A percentile compares a stretch with the other conserved stretches of the same genome.
These are phyloP conservation scores for Pseudogymnoascus sp. DNA, from an alignment of 2,329 filamentous ascomycete species.

Conservation along the genomic window DNA sequence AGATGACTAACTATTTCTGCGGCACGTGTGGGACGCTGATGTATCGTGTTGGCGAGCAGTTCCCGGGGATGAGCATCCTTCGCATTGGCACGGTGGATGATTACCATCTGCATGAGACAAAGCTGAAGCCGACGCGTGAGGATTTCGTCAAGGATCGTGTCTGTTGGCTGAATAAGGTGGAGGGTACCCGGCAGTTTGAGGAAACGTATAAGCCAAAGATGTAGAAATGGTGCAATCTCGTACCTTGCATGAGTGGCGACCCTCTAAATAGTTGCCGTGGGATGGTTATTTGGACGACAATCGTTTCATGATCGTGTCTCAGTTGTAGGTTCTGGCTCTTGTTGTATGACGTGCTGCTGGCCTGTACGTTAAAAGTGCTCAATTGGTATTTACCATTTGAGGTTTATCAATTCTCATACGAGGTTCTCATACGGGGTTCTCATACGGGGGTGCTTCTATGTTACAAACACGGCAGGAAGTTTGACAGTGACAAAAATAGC, in stretches of 20 bases:
- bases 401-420: background rate
- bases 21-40: conserved; percentile 51
- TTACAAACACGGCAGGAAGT: background rate
- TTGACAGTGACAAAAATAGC: background rate
- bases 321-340: background rate
- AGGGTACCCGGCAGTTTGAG: conserved; percentile 30
- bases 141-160: conserved; percentile 45
- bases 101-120: conserved; percentile 48
- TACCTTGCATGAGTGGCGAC: background rate
- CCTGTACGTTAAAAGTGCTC: background rate
- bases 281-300: background rate
- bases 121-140: conserved; percentile 46
- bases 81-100: conserved; percentile 57
- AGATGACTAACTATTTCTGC: conserved; percentile 58
- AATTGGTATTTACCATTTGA: background rate
- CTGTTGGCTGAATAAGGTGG: conserved; percentile 37
- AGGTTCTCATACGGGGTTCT: too few relatives aligned
- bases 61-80: conserved; percentile 41
- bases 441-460: background rate
- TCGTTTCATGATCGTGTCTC: background rate
- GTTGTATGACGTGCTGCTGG: background rate
- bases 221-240: background rate
- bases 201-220: conserved; percentile 1
- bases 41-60: conserved; percentile 43
- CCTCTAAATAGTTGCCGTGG: background rate